phyloP scores from a whole-genome alignment of 306 rosid species.

The Cicer judaicum region DNA sequence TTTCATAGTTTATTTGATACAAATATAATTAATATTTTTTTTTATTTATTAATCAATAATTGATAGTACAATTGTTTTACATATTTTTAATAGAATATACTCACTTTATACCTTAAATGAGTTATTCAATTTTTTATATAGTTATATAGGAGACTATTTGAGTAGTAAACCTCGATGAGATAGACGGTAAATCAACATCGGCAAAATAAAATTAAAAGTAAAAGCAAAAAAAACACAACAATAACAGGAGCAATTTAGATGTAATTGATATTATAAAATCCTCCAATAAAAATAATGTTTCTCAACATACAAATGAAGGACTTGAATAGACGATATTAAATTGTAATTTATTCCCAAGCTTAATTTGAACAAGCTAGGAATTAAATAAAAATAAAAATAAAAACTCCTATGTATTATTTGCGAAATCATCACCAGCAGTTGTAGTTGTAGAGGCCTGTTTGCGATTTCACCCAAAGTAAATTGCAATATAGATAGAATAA shows the following conservation, averaged over 20 bases:
- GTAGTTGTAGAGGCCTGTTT: background rate
- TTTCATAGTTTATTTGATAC: no score
- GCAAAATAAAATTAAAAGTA: background rate
- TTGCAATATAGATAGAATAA: background rate
- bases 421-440: background rate
- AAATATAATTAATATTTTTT: no score
- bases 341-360: background rate
- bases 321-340: background rate
- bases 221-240: background rate
- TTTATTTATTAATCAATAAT: no score
- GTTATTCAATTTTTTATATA: no score
- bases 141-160: no score
- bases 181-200: background rate
- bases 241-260: background rate
- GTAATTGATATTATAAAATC: background rate
- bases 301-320: background rate
- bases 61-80: no score
- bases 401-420: conserved; percentile 3
- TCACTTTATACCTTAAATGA: no score
- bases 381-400: background rate
- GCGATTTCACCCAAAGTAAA: background rate
- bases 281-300: background rate
- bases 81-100: no score
- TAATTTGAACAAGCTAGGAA: no score
- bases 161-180: background rate